Conservation (phyloP, 768 basidiomycete species). For the Fomitopsis serialis region DNA sequence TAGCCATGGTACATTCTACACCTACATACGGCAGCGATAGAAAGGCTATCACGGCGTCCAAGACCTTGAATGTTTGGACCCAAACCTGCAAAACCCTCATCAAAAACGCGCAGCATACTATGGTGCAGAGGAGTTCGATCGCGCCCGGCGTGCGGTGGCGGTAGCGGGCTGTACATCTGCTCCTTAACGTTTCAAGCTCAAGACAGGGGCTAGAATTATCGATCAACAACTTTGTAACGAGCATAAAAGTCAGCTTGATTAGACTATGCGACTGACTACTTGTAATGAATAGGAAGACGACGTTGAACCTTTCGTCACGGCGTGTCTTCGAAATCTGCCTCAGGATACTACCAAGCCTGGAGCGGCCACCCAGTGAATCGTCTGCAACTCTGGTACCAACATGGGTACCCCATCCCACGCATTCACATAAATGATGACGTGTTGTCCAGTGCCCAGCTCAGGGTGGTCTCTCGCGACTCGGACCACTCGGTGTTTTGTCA, state of each 20-base stretch:
- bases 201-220: slow-evolving; percentile 80
- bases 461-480: slow-evolving; percentile 91
- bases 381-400: slow-evolving; percentile 80
- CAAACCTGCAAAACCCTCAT: slow-evolving; percentile 40
- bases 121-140: slow-evolving; percentile 74
- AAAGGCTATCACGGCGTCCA: slow-evolving; percentile 76
- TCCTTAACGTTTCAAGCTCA: slow-evolving; percentile 80
- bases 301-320: slow-evolving; percentile 87
- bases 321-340: slow-evolving; percentile 75
- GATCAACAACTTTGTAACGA: slow-evolving; percentile 87
- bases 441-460: slow-evolving; percentile 90
- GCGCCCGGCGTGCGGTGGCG: too few species aligned
- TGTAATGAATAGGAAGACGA: slow-evolving; percentile 61
- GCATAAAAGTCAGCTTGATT: slow-evolving; percentile 53
- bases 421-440: slow-evolving; percentile 84
- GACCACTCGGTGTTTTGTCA: slow-evolving; percentile 89
- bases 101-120: slow-evolving; percentile 88
- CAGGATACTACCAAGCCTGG: slow-evolving; percentile 41
- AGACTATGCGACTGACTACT: background rate
- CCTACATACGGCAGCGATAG: slow-evolving; percentile 86
- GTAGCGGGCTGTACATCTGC: slow-evolving; percentile 84
- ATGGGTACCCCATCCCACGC: slow-evolving; percentile 64
- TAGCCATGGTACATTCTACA: slow-evolving; percentile 72
- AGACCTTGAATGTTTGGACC: slow-evolving; percentile 57
- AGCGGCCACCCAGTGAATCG: slow-evolving; percentile 73